Conservation (phyloP, 495 filamentous ascomycete species). For the Apiosordaria backusii region DNA sequence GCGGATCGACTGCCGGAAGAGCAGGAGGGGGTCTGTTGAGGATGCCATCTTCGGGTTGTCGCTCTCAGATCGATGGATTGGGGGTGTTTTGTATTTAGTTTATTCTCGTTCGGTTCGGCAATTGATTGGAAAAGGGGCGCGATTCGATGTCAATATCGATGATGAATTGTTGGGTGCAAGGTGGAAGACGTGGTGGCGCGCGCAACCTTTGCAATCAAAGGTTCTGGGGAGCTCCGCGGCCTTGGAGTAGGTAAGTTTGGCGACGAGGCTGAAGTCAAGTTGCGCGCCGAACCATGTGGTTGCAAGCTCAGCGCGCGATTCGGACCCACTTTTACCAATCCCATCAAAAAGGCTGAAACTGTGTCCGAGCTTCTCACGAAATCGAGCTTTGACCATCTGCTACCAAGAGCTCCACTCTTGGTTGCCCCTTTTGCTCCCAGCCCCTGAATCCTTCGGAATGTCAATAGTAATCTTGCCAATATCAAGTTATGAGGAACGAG, state of each 20-base stretch:
- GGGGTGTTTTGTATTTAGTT: neutral
- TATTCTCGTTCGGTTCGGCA: neutral
- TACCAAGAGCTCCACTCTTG: no score
- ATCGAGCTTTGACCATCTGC: neutral
- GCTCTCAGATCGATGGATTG: neutral
- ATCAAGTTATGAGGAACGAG: no score
- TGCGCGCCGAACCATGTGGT: neutral
- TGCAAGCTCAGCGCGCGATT: neutral
- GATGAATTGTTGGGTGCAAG: neutral
- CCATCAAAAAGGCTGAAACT: neutral
- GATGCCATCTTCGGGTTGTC: conserved; percentile 34
- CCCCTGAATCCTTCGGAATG: no score
- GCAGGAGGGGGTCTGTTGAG: conserved; percentile 65
- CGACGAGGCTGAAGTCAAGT: neutral
- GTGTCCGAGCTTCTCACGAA: neutral
- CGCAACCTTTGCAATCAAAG: neutral
- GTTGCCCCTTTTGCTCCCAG: no score
- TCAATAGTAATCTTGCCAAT: no score
- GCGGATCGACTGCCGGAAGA: conserved; percentile 75
- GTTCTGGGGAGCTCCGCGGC: neutral
- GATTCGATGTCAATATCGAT: neutral
- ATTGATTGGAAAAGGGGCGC: no score
- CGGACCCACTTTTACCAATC: neutral
- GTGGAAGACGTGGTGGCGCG: no score
- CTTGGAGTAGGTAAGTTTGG: neutral